These are phyloP conservation scores for Fusarium sambucinum DNA, from an alignment of 2,329 filamentous ascomycete species.

Conservation along the genomic window DNA sequence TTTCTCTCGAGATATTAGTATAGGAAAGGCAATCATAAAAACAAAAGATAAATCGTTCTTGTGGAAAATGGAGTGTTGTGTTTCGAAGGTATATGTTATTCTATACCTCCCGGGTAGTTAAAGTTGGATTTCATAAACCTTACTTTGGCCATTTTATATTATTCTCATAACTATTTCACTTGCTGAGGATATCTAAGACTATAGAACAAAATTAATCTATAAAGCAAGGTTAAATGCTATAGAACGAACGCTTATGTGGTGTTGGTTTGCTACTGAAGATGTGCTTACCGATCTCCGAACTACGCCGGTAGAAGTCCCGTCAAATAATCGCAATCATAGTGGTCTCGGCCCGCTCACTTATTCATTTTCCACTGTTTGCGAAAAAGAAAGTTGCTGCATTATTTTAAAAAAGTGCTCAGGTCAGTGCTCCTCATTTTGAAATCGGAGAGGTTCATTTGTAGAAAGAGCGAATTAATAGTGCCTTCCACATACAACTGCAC, in stretches of 20 bases:
- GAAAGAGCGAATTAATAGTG: constrained; percentile 16
- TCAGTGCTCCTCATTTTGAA: not conserved
- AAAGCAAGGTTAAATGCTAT: not conserved
- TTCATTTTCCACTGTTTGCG: not conserved
- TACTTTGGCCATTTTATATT: not conserved
- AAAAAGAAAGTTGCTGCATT: not conserved
- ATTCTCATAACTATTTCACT: not conserved
- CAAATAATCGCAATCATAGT: no score
- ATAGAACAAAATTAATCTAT: not conserved
- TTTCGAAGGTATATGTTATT: not conserved
- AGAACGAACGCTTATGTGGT: not conserved
- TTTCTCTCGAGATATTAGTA: not conserved
- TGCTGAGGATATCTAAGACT: not conserved
- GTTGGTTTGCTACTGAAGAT: not conserved
- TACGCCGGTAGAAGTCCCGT: no score
- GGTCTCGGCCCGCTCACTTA: not conserved
- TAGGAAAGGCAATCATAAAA: not conserved
- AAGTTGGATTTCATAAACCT: not conserved
- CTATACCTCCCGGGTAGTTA: not conserved
- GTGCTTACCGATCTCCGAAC: no score
- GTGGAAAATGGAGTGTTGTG: not conserved
- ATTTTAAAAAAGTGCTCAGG: not conserved
- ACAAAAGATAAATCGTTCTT: not conserved
- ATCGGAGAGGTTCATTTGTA: constrained; percentile 1
- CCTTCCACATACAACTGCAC: not conserved